These are phyloP conservation scores for Zasmidium angulare DNA, from an alignment of 2,329 filamentous ascomycete genomes.

Conservation along the genomic window DNA sequence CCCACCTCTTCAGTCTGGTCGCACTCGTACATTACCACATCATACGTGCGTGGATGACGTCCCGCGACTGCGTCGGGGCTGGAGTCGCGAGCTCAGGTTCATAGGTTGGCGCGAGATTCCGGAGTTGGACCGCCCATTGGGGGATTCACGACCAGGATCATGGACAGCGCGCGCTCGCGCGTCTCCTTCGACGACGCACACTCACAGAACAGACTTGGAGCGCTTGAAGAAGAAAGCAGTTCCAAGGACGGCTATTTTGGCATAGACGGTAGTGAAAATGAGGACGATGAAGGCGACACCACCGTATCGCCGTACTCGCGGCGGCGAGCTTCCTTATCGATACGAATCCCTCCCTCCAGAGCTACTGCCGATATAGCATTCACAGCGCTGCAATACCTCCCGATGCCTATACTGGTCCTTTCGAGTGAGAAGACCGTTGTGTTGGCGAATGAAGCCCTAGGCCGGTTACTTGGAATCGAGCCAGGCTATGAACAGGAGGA, in stretches of 20 bases:
- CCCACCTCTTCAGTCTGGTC: background rate
- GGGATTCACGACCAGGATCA: conserved; percentile 1
- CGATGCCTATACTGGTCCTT: conserved; percentile 69
- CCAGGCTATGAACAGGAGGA: conserved; percentile 25
- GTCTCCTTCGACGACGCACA: conserved; percentile 10
- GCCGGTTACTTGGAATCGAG: conserved; percentile 63
- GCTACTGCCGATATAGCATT: conserved; percentile 52
- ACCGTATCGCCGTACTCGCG: conserved; percentile 21
- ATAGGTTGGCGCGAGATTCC: background rate
- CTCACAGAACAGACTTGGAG: background rate
- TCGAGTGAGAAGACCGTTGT: conserved; percentile 68
- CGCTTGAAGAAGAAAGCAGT: background rate
- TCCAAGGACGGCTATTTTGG: conserved; percentile 30
- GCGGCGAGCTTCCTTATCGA: conserved; percentile 31
- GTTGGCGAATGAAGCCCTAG: conserved; percentile 75
- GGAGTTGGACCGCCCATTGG: background rate
- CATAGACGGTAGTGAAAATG: conserved; percentile 26
- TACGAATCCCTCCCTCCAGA: conserved; percentile 34
- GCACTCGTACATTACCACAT: background rate
- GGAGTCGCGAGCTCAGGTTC: background rate
- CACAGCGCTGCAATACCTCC: conserved; percentile 70
- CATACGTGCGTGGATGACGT: background rate
- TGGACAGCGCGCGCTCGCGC: conserved; percentile 6
- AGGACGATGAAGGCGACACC: conserved; percentile 16
- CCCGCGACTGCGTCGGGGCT: background rate